A percentile compares a stretch with the other conserved stretches of the same genome.
These are phyloP conservation scores for Lycium ferocissimum DNA, from an alignment of 257 asterid genomes.

Conservation along the genomic window DNA sequence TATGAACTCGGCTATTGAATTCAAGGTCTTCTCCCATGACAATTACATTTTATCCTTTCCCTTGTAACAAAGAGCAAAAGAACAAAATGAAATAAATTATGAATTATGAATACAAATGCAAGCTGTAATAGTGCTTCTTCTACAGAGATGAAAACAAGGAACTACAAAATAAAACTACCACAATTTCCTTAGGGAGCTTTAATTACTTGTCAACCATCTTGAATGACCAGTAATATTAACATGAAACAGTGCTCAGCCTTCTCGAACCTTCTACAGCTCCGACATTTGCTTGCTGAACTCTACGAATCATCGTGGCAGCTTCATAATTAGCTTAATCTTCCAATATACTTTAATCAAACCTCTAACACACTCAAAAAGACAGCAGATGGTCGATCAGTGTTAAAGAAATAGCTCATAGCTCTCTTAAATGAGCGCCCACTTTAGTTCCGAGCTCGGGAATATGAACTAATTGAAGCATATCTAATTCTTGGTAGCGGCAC, in stretches of 20 bases:
- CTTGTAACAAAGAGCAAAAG: neutral
- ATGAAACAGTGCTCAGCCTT: constrained; percentile 28
- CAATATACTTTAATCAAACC: neutral
- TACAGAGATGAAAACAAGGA: constrained; percentile 9
- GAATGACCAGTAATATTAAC: constrained; percentile 37
- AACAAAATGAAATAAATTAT: neutral
- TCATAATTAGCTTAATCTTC: neutral
- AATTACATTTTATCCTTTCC: neutral
- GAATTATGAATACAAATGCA: neutral
- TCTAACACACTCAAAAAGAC: neutral
- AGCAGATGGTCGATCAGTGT: no score
- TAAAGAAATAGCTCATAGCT: neutral
- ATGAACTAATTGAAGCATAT: no score
- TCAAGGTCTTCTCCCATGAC: neutral
- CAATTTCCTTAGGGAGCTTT: neutral
- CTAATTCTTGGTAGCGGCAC: neutral
- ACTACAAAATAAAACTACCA: constrained; percentile 29
- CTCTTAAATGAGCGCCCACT: neutral
- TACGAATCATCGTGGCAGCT: neutral
- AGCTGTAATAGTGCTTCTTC: neutral
- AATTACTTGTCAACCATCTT: constrained; percentile 34
- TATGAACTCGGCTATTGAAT: neutral
- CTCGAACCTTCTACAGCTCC: constrained; percentile 19
- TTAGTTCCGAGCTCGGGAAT: neutral
- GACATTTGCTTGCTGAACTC: constrained; percentile 31